Evolutionary conservation across 208 protist genomes (phyloP), one percentile per base, ranked within the genome.

Genomic region (Leishmania martiniquensis): DNA sequence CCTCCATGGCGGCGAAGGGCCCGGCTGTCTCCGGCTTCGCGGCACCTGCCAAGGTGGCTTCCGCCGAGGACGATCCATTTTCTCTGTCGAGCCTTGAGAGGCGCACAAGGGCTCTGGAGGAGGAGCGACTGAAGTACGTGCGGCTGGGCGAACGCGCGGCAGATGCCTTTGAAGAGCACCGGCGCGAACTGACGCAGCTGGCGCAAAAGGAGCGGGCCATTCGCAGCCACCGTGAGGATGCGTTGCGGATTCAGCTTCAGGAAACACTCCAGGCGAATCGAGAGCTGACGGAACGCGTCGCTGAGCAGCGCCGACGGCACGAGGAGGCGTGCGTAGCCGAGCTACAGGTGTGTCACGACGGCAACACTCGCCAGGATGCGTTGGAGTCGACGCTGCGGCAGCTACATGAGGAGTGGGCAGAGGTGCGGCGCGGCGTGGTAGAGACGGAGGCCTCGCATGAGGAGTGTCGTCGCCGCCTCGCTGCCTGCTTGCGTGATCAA

Each of bases 171-270:
- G 89, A 92, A 34, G 78, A 79, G 62, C 93, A 97, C 85, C 88
- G 93, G 0, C 76, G 82, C 52, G 91, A 97, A 51, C 80, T 97
- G 34, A 91, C 85, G 25, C 86, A 87, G 47, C 86, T 97, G 13
- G 67, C 77, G 47, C 87, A 93, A 62, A 93, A 89, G 76, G 90
- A 95, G 76, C 90, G 86, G 5, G 90, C 89, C 60, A 76, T 93
- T 6, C 82, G 84, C n/a, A 66, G 75, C 13, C 79, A 83, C 10
- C 72, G 80, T 52, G 90, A 95, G 77, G 90, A 95, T 34, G 69
- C 63, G n/a, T 84, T 95, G 71, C 88, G 89, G 2, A 57, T 45
- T 22, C 80, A 91, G 74, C 72, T 97, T n/a, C 63, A 85, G 57
- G 75, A 81, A 37, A 75, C 82, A 25, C 59, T 87, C 51, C 39